phyloP scores from a whole-genome alignment of 257 asterid species.

The Echium plantagineum region DNA sequence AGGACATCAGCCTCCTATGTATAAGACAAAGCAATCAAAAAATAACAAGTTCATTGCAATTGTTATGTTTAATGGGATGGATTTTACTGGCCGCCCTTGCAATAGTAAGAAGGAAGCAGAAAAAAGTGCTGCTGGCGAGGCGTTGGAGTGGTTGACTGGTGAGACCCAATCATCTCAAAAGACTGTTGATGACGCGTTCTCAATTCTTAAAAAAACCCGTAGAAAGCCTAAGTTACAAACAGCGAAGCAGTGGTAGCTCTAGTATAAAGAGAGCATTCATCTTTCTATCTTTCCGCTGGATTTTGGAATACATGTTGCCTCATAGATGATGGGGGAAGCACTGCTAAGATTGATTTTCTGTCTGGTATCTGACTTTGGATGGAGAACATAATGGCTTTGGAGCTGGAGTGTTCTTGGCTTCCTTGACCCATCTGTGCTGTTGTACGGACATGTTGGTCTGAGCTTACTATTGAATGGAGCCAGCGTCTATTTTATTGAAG shows the following conservation, averaged over 20 bases:
- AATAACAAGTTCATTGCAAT: constrained; percentile 62
- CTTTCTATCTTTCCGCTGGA: neutral
- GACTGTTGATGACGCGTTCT: constrained; percentile 46
- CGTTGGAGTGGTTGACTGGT: constrained; percentile 79
- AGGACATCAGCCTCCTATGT: constrained; percentile 63
- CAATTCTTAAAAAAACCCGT: constrained; percentile 58
- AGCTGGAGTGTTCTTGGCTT: neutral
- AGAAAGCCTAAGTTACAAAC: constrained; percentile 29
- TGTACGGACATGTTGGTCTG: neutral
- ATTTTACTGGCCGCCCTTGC: constrained; percentile 63
- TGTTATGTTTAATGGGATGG: constrained; percentile 65
- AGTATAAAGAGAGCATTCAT: neutral
- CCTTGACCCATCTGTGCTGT: neutral
- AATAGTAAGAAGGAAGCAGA: constrained; percentile 89
- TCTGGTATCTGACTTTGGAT: neutral
- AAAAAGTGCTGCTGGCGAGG: constrained; percentile 88
- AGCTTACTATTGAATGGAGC: neutral
- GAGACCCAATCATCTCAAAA: constrained; percentile 46
- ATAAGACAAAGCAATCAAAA: constrained; percentile 53
- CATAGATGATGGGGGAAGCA: neutral
- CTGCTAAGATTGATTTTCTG: neutral
- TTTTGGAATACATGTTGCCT: neutral
- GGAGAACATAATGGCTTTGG: neutral
- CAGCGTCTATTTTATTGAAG: neutral
- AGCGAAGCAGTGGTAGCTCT: constrained; percentile 56